Evolutionary conservation across 164 flowering plant genomes (phyloP), one percentile per base, ranked within the genome.

Genomic region (Chimonanthus praecox): DNA sequence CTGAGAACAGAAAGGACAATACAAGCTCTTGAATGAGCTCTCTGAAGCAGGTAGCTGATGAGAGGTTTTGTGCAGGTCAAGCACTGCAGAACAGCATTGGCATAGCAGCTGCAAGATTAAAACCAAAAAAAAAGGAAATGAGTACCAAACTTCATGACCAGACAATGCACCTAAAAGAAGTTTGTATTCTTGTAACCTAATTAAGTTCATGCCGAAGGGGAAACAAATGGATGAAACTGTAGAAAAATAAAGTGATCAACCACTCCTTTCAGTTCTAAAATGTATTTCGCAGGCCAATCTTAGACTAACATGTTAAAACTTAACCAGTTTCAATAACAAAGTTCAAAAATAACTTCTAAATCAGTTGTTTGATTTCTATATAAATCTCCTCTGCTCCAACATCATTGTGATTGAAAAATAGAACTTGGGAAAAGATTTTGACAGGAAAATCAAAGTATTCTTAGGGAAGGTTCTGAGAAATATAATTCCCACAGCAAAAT

Each of bases 81-180:
- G 76, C 97, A 90, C 80, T 94, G 98, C 83, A 94, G 74, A 62
- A 90, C 92, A 71, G 95, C 94, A 89, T 94, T 94, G 15, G 98
- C 98, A 80, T 91, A 91, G 82, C 98, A 94, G 73, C 98, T 94
- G 97, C 85, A 85, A 63, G 45, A 50, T 46, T 74, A 13, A 18
- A 45, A 62, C 20, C n/a, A 54, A 6, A 9, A 4, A 54, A 51
- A 54, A 54, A 54, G 5, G 11, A 54, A 5, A 54, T 11, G 60
- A 9, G 16, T 11, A 54, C n/a, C 16, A 54, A 11, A 11, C 11
- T 11, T 13, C 60, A 54, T 15, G 13, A 54, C 60, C 60, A 54
- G 60, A 54, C 8, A 54, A 54, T 54, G 60, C 60, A 9, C 60
- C 60, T 11, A 54, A n/a, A 54, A 54, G 60, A 54, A 54, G 15